Evolutionary conservation across 768 basidiomycete species (phyloP), one percentile per base, ranked within the genome.

Genomic region (Russula brevipes): DNA sequence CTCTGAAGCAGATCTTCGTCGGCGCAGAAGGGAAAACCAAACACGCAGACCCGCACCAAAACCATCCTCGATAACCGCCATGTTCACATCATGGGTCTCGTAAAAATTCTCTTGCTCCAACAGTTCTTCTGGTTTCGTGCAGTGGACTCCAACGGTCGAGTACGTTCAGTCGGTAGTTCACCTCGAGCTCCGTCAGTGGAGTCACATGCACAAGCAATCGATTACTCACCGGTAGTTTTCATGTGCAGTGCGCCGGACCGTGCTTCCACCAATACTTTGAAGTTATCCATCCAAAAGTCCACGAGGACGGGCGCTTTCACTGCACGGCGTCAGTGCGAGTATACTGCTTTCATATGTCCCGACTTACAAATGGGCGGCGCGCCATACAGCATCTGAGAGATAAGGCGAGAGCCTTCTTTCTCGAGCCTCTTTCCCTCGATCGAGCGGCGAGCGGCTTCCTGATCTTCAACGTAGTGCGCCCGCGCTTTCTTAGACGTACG

Each of bases 221-320:
- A n/a, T 24, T 14, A 31, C 66, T 46, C 63, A 78, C 79, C 78
- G 54, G 67, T 65, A 14, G 68, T 66, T 66, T 80, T 78, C 30
- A 83, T 68, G 39, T 75, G 72, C 17, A 83, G 62, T 14, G 68
- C 61, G 11, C 81, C 80, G 1, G 81, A 80, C 57, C 82, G 81
- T 30, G 87, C 80, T 70, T 87, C 83, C 3, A 90, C 81, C 68
- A 88, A 87, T 1, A 85, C 77, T 68, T 82, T 87, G 74, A 89
- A 85, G 68, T 82, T 86, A 59, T 83, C 80, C 61, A 82, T 76
- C 91, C 91, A 93, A 68, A 92, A 90, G 60, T 86, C 81, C 0
- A 83, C 77, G 47, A 93, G 72, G n/a, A 79, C 79, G 54, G 82
- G 81, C 0, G 87, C 87, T 64, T 82, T 77, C 57, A 91, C 91